A percentile compares a stretch with the other conserved stretches of the same genome.
Conservation (phyloP, 345 rosid genomes). For the Arabidopsis arenosa region DNA sequence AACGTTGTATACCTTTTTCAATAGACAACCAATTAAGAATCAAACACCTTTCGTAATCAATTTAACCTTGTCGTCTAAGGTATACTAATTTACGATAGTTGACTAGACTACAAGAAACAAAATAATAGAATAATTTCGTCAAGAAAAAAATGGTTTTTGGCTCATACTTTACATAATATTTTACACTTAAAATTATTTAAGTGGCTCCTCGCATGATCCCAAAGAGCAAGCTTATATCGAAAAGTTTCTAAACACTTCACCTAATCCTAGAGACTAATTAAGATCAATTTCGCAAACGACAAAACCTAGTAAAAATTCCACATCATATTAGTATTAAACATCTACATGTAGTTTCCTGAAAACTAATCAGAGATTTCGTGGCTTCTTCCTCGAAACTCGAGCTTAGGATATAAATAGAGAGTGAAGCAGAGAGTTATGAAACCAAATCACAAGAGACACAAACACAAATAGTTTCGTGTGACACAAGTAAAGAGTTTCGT, state of each 20-base stretch:
- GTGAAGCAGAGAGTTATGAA: background rate
- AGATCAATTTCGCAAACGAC: background rate
- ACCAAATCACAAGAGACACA: slow-evolving; percentile 15
- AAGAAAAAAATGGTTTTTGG: background rate
- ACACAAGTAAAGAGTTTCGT: background rate
- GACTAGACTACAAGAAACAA: background rate
- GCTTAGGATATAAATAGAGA: background rate
- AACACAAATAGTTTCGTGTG: background rate
- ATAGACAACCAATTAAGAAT: background rate
- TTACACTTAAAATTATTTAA: background rate
- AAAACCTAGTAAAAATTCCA: background rate
- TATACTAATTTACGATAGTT: background rate
- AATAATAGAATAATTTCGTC: background rate
- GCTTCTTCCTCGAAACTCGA: slow-evolving; percentile 6
- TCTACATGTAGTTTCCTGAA: background rate
- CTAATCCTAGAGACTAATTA: slow-evolving; percentile 12
- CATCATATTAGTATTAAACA: slow-evolving; percentile 20
- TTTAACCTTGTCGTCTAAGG: background rate
- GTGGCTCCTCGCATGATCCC: slow-evolving; percentile 33
- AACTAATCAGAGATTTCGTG: slow-evolving; percentile 13
- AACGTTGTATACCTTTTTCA: background rate
- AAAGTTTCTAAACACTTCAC: slow-evolving; percentile 15
- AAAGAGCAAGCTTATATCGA: slow-evolving; percentile 7
- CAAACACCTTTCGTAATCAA: background rate
- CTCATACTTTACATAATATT: background rate